A percentile compares a stretch with the other conserved stretches of the same genome.
Conservation (phyloP, 129 eudicot species). For the Saussurea involucrata region DNA sequence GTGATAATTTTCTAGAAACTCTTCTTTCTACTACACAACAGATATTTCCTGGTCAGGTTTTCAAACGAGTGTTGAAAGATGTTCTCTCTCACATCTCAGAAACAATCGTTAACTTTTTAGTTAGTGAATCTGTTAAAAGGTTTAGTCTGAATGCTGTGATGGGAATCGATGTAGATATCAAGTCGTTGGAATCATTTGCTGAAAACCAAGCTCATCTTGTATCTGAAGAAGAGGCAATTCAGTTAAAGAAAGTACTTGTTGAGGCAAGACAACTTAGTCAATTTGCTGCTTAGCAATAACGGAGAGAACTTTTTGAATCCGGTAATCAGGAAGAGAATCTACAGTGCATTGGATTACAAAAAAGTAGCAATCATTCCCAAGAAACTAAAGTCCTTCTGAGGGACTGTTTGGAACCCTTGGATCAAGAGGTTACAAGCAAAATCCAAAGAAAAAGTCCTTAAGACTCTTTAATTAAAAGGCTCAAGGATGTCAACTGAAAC, state of each 20-base stretch:
- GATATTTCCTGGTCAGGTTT: too few relatives aligned
- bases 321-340: constrained; percentile 91
- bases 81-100: too few relatives aligned
- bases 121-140: too few relatives aligned
- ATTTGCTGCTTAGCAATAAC: constrained; percentile 87
- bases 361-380: constrained; percentile 81
- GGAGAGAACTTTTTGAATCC: constrained; percentile 92
- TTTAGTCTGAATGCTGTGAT: too few relatives aligned
- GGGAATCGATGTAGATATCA: too few relatives aligned
- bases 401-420: constrained; percentile 84
- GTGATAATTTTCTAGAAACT: constrained; percentile 89
- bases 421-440: constrained; percentile 77
- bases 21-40: constrained; percentile 87
- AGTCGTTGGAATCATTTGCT: constrained; percentile 87
- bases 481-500: constrained; percentile 79
- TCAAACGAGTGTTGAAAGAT: too few relatives aligned
- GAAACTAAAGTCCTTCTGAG: constrained; percentile 80
- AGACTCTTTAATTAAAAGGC: constrained; percentile 86
- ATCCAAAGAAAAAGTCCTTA: constrained; percentile 89
- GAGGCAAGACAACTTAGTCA: constrained; percentile 83
- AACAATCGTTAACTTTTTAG: too few relatives aligned
- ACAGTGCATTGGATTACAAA: constrained; percentile 82
- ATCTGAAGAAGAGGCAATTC: constrained; percentile 63
- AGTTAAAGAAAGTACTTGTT: constrained; percentile 68
- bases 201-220: constrained; percentile 81